These are phyloP conservation scores for Spergularia bocconei DNA, from an alignment of 148 eudicot genomes.

Conservation along the genomic window DNA sequence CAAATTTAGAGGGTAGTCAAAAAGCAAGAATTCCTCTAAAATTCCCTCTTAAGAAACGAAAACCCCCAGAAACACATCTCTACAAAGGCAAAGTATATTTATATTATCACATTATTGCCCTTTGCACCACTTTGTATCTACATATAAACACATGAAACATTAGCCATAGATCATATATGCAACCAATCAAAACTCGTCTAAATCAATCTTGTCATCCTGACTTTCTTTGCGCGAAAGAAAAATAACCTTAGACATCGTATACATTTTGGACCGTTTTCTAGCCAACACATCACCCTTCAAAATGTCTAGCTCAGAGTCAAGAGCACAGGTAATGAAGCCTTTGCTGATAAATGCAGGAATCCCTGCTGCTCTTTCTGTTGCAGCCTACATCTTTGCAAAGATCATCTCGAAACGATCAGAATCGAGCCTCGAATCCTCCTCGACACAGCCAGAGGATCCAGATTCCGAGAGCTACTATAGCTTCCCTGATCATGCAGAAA, in stretches of 20 bases:
- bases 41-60: constrained; percentile 27
- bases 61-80: constrained; percentile 29
- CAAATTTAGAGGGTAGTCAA: constrained; percentile 23
- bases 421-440: neutral
- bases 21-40: constrained; percentile 31
- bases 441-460: neutral
- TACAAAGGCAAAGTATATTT: constrained; percentile 41
- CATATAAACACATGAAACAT: neutral
- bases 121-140: neutral
- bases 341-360: constrained; percentile 43
- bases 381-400: constrained; percentile 37
- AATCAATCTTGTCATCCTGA: too few relatives aligned
- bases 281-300: constrained; percentile 2
- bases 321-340: constrained; percentile 38
- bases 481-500: neutral
- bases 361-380: constrained; percentile 42
- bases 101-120: neutral
- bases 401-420: constrained; percentile 21
- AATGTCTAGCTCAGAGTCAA: constrained; percentile 36
- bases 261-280: constrained; percentile 8
- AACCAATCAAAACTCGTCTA: too few relatives aligned
- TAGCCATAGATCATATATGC: neutral
- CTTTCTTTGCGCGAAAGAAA: too few relatives aligned
- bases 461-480: constrained; percentile 27
- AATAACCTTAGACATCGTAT: neutral